Evolutionary conservation across 2,329 filamentous ascomycete species (phyloP).

Genomic region (Curvularia lunata): DNA sequence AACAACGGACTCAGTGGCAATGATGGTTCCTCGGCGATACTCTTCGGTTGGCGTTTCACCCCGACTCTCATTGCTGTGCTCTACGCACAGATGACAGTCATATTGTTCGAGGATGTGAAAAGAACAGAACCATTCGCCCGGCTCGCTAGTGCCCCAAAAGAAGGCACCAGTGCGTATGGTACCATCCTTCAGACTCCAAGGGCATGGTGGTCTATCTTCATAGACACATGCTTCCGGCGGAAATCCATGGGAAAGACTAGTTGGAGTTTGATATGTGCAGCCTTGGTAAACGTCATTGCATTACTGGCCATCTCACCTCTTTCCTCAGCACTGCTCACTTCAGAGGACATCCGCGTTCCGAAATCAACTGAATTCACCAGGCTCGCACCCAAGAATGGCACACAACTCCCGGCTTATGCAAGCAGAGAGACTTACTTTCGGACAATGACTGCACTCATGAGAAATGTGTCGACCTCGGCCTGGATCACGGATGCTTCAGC

Average conservation of each 20-base stretch:
- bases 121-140: neutral
- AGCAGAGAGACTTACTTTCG: neutral
- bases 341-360: neutral
- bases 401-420: neutral
- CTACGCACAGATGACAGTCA: neutral
- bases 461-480: neutral
- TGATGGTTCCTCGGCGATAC: slow-evolving; percentile 43
- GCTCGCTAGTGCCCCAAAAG: neutral
- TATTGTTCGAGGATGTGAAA: neutral
- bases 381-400: neutral
- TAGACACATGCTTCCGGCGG: neutral
- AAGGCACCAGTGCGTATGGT: neutral
- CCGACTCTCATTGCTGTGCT: slow-evolving; percentile 30
- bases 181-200: neutral
- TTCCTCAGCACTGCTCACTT: neutral
- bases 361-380: neutral
- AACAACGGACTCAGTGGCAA: slow-evolving; percentile 24
- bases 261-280: neutral
- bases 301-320: neutral
- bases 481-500: neutral
- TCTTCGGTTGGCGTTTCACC: slow-evolving; percentile 34
- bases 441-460: neutral
- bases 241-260: neutral
- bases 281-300: neutral
- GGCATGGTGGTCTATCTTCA: neutral